Evolutionary conservation across 202 grass and related monocot genomes (phyloP).

Genomic region (Schoenoplectus tabernaemontani): DNA sequence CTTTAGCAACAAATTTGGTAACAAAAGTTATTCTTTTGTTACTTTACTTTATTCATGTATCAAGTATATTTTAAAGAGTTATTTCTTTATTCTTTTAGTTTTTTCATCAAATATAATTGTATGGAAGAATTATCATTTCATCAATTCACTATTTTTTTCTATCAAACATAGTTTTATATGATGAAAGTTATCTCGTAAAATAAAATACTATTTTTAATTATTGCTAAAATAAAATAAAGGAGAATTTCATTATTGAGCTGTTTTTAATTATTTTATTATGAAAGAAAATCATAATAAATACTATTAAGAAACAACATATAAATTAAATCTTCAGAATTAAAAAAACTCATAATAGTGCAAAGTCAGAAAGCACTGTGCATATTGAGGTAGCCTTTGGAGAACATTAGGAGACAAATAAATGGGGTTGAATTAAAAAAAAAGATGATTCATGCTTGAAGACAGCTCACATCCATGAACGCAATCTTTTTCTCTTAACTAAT

Average conservation of each 20-base stretch:
- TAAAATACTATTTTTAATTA: too few species aligned
- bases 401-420: background rate
- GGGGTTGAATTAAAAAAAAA: background rate
- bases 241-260: background rate
- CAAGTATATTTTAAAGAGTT: too few species aligned
- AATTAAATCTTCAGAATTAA: background rate
- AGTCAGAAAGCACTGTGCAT: background rate
- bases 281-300: background rate
- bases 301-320: background rate
- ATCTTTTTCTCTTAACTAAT: conserved; percentile 17
- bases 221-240: background rate
- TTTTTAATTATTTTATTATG: background rate
- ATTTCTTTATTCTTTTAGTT: background rate
- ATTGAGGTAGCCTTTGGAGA: background rate
- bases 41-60: background rate
- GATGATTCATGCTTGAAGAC: conserved; percentile 5
- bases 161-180: background rate
- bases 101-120: background rate
- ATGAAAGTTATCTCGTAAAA: background rate
- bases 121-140: background rate
- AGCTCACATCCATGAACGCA: conserved; percentile 4
- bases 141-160: background rate
- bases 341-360: background rate
- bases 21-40: background rate
- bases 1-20: background rate